phyloP scores from a whole-genome alignment of 1,284 basidiomycete species.

The Melampsora abietis-canadensis region DNA sequence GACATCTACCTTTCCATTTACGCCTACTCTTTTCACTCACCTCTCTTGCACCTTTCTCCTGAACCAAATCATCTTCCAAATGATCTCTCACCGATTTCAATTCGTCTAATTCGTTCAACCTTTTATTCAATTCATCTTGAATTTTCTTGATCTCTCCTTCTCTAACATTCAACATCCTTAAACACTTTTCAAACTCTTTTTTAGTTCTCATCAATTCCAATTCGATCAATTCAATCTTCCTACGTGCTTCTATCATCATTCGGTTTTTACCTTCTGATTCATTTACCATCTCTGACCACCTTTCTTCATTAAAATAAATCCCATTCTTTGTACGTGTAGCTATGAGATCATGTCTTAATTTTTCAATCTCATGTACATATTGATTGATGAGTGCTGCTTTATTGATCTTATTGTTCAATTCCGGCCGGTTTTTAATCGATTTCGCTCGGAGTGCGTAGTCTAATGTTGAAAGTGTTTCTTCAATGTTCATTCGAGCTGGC shows the following conservation, averaged over 20 bases:
- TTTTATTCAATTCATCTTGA: constrained; percentile 53
- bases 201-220: constrained; percentile 72
- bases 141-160: constrained; percentile 59
- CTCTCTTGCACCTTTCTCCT: constrained; percentile 14
- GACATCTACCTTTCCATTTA: constrained; percentile 36
- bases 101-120: constrained; percentile 47
- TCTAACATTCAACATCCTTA: constrained; percentile 67
- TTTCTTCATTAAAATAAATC: constrained; percentile 83
- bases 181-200: constrained; percentile 85
- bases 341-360: constrained; percentile 82
- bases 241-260: constrained; percentile 73
- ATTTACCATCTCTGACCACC: constrained; percentile 74
- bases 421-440: constrained; percentile 91
- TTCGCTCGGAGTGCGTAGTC: constrained; percentile 96
- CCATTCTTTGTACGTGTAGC: constrained; percentile 92
- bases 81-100: constrained; percentile 48
- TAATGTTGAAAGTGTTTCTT: constrained; percentile 95
- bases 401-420: constrained; percentile 90
- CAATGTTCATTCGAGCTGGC: constrained; percentile 84
- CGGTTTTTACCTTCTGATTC: constrained; percentile 73
- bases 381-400: constrained; percentile 89
- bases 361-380: constrained; percentile 91
- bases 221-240: constrained; percentile 76
- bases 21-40: constrained; percentile 28
- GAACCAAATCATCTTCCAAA: constrained; percentile 16